Conservation (phyloP, 2,329 filamentous ascomycete species). For the Fusarium stilboides region DNA sequence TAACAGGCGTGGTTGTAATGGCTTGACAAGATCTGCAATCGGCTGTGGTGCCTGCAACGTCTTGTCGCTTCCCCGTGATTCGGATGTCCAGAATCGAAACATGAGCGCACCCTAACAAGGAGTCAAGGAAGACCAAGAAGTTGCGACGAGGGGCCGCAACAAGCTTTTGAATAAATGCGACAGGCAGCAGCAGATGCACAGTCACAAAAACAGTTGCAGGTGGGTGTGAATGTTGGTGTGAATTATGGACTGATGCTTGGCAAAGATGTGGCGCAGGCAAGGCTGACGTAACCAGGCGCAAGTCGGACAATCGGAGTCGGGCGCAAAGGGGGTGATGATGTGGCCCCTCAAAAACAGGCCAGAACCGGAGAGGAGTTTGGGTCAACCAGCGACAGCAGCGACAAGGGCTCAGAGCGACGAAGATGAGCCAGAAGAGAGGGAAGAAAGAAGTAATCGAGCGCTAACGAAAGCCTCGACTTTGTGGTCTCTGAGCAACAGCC, state of each 20-base stretch:
- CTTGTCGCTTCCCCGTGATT: slow-evolving; percentile 71
- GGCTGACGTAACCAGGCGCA: slow-evolving; percentile 55
- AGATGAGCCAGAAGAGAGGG: slow-evolving; percentile 40
- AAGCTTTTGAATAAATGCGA: slow-evolving; percentile 40
- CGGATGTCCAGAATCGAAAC: slow-evolving; percentile 74
- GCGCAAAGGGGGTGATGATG: slow-evolving; percentile 53
- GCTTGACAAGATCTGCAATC: slow-evolving; percentile 54
- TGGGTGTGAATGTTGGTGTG: slow-evolving; percentile 30
- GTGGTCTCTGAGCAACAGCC: slow-evolving; percentile 42
- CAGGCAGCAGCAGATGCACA: slow-evolving; percentile 34
- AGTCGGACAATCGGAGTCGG: slow-evolving; percentile 50
- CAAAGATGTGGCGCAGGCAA: slow-evolving; percentile 37
- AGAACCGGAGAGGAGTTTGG: slow-evolving; percentile 46
- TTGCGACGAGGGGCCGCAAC: slow-evolving; percentile 41
- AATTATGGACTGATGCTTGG: slow-evolving; percentile 26
- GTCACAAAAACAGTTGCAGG: slow-evolving; percentile 8
- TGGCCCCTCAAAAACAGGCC: slow-evolving; percentile 52
- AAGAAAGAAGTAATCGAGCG: slow-evolving; percentile 58
- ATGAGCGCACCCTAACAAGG: slow-evolving; percentile 63
- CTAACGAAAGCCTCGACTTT: slow-evolving; percentile 64
- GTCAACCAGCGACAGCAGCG: slow-evolving; percentile 44
- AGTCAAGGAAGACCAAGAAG: slow-evolving; percentile 36
- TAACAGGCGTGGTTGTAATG: slow-evolving; percentile 54
- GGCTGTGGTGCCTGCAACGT: slow-evolving; percentile 61
- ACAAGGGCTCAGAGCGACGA: slow-evolving; percentile 43